A percentile compares a stretch with the other conserved stretches of the same genome.
Evolutionary conservation across 305 asterid species (phyloP).

Genomic region (Withania somnifera): DNA sequence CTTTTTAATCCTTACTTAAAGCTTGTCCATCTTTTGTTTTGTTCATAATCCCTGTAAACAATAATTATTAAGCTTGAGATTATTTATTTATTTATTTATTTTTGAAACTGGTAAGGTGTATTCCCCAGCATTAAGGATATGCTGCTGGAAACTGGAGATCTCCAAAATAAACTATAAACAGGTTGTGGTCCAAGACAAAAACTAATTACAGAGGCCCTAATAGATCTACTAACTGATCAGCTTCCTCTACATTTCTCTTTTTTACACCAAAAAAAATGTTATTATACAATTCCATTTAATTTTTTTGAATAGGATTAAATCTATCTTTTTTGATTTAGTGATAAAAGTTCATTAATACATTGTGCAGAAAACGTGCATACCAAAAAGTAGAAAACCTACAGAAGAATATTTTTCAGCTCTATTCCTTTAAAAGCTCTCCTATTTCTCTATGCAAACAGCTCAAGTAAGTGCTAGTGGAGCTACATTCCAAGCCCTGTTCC

Average conservation of each 20-base stretch:
- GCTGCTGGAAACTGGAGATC: no score
- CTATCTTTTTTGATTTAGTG: neutral
- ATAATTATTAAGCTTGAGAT: neutral
- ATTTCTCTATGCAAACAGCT: neutral
- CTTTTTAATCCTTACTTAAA: neutral
- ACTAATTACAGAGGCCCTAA: no score
- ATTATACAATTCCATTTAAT: no score
- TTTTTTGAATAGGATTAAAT: no score
- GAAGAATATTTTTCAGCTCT: neutral
- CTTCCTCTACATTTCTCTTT: no score
- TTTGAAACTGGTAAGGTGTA: no score
- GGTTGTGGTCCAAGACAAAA: no score
- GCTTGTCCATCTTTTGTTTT: neutral
- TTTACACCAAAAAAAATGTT: no score
- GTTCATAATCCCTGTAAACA: neutral
- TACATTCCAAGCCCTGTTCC: neutral
- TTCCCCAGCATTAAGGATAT: no score
- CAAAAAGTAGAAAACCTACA: neutral
- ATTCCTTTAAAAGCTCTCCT: neutral
- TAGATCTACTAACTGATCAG: no score
- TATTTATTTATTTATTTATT: neutral
- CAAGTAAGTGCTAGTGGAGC: neutral
- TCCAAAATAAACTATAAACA: no score
- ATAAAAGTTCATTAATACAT: neutral
- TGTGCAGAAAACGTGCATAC: neutral